phyloP scores from a whole-genome alignment of 2,329 filamentous ascomycete species.

The Talaromyces sp. region DNA sequence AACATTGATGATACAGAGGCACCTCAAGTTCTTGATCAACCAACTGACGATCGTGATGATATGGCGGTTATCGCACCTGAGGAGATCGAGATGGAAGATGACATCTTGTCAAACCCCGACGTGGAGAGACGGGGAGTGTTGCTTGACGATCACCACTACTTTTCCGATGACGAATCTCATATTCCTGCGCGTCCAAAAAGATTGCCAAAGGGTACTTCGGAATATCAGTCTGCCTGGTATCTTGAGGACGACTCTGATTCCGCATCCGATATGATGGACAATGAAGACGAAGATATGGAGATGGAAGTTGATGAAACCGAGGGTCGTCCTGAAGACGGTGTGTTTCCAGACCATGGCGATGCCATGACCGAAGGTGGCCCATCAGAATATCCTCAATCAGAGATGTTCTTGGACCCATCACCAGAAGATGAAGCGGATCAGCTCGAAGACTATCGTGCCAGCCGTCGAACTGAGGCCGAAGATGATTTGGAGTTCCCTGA shows the following conservation, averaged over 20 bases:
- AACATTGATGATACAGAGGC: constrained; percentile 58
- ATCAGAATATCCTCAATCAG: constrained; percentile 89
- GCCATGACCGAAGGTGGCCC: constrained; percentile 71
- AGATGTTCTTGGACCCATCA: constrained; percentile 77
- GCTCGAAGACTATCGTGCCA: constrained; percentile 74
- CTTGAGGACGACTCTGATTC: constrained; percentile 77
- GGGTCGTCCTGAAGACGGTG: constrained; percentile 75
- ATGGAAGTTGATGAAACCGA: constrained; percentile 51
- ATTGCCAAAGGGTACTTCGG: constrained; percentile 85
- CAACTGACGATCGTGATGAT: constrained; percentile 77
- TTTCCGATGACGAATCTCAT: constrained; percentile 76
- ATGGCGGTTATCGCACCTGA: constrained; percentile 82
- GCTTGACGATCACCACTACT: constrained; percentile 96
- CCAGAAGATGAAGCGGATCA: constrained; percentile 82
- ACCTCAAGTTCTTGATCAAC: constrained; percentile 60
- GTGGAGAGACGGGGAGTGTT: constrained; percentile 77
- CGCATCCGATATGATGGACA: constrained; percentile 79
- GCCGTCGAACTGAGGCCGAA: constrained; percentile 74
- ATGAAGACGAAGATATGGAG: constrained; percentile 59
- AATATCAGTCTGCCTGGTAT: constrained; percentile 94
- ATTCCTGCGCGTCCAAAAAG: constrained; percentile 63
- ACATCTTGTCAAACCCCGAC: constrained; percentile 50
- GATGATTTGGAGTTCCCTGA: constrained; percentile 96
- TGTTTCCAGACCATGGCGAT: constrained; percentile 55
- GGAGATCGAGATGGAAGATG: constrained; percentile 73